Evolutionary conservation across 306 rosid genomes (phyloP).

Genomic region (Acacia acuminata): DNA sequence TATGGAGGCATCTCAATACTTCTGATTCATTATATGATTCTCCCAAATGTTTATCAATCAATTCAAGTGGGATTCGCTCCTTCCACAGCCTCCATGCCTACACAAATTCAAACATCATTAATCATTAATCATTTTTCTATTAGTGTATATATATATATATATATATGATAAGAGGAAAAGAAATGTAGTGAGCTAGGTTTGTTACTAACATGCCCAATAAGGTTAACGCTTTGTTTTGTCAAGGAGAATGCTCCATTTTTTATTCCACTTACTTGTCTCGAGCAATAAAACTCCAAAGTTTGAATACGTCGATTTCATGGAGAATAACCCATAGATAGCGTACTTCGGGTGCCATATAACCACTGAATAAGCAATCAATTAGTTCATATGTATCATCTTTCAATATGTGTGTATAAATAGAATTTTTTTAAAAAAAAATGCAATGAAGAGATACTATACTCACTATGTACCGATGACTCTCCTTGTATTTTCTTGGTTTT

Average conservation of each 20-base stretch:
- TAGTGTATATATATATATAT: too few relatives aligned
- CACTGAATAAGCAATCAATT: neutral
- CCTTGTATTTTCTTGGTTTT: neutral
- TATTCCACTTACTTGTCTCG: neutral
- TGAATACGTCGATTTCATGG: neutral
- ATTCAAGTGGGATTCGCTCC: slow-evolving; percentile 11
- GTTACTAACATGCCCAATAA: neutral
- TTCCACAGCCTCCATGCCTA: slow-evolving; percentile 38
- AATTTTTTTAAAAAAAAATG: neutral
- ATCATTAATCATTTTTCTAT: neutral
- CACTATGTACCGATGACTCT: neutral
- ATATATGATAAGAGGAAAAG: neutral
- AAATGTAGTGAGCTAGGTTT: neutral
- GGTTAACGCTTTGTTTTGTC: neutral
- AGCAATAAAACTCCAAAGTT: neutral
- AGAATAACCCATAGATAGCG: neutral
- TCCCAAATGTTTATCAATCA: slow-evolving; percentile 26
- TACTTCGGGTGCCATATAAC: neutral
- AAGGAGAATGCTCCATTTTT: neutral
- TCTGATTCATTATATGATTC: neutral
- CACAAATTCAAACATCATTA: neutral
- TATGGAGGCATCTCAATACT: slow-evolving; percentile 42
- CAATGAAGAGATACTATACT: neutral
- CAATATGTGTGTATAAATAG: neutral
- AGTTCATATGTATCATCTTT: neutral